Evolutionary conservation across 1,284 basidiomycete species (phyloP), one percentile per base, ranked within the genome.

Genomic region (Coniferiporia sulphurascens): DNA sequence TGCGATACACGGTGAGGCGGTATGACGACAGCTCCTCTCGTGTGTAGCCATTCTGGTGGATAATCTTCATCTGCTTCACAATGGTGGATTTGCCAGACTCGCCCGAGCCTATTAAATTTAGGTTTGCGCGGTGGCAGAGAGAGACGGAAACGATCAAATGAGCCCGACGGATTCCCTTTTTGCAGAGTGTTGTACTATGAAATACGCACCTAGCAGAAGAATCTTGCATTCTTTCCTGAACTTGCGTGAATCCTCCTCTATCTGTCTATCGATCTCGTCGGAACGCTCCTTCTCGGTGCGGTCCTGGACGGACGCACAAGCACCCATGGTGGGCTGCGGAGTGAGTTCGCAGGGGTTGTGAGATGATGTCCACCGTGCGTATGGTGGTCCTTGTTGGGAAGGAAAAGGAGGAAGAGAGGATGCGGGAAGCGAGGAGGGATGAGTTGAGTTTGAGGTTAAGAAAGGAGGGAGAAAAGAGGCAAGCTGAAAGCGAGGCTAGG

Each of bases 31-130:
- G 82, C 73, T 98, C 95, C 1, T 92, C 83, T 21, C 75, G 73
- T 0, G 86, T 85, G 75, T 95, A 98, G 7, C 96, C 96, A 67
- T 91, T 89, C 73, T 98, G 93, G 73, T 98, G 93, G 62, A 98
- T 96, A 65, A 98, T 98, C 81, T 97, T 98, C 95, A 98, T 98
- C 75, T 98, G 96, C 75, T 98, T 98, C 51, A 98, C 94, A 65
- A 98, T 94, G 0, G 95, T 98, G 4, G 87, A 91, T 77, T 98
- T 98, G 36, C 95, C 96, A 0, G 92, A 95, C 78, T 89, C 87
- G 67, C 87, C 87, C n/a, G 86, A 87, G 61, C 85, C 85, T 85
- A 3, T 27, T 27, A 5, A 5, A 3, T 27, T 27, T 27, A 27
- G 27, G 27, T 27, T 27, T 27, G 27, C 27, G 27, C 27, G 5